phyloP scores from a whole-genome alignment of 2,329 filamentous ascomycete genomes.

The Amesomyces nigricolor region DNA sequence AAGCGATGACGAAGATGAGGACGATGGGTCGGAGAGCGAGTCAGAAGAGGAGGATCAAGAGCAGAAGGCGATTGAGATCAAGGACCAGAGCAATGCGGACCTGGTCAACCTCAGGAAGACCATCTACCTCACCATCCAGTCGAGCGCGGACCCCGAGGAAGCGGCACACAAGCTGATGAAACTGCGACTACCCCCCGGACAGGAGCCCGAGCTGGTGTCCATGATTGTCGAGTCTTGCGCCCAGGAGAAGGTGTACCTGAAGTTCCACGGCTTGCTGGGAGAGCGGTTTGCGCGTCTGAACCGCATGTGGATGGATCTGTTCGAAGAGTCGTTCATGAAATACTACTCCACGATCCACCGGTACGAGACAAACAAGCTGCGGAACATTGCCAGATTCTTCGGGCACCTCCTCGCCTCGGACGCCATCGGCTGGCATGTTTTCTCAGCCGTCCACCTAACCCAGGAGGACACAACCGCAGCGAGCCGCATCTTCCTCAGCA shows the following conservation, averaged over 20 bases:
- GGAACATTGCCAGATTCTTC: slow-evolving; percentile 93
- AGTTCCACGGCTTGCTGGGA: slow-evolving; percentile 91
- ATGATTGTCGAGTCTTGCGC: slow-evolving; percentile 98
- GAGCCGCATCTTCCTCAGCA: slow-evolving; percentile 97
- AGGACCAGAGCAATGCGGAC: slow-evolving; percentile 95
- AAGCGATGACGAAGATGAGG: slow-evolving; percentile 73
- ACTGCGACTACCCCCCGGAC: slow-evolving; percentile 77
- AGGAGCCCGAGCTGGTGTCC: slow-evolving; percentile 84
- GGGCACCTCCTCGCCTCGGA: slow-evolving; percentile 84
- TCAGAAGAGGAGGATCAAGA: slow-evolving; percentile 68
- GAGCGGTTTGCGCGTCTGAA: slow-evolving; percentile 96
- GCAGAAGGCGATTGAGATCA: slow-evolving; percentile 85
- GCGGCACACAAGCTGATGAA: slow-evolving; percentile 96
- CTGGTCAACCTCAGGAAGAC: slow-evolving; percentile 87
- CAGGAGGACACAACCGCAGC: slow-evolving; percentile 96
- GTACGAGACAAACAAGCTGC: slow-evolving; percentile 89
- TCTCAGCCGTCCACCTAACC: slow-evolving; percentile 81
- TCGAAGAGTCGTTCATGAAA: slow-evolving; percentile 81
- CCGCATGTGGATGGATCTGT: slow-evolving; percentile 86
- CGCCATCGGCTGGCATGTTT: slow-evolving; percentile 85
- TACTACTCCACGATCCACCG: slow-evolving; percentile 98
- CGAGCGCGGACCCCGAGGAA: slow-evolving; percentile 92
- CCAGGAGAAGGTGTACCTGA: slow-evolving; percentile 94
- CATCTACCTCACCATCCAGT: slow-evolving; percentile 98
- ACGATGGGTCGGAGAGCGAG: slow-evolving; percentile 61